phyloP scores from a whole-genome alignment of 352 stramenopile genomes.

The Pythium insidiosum region DNA sequence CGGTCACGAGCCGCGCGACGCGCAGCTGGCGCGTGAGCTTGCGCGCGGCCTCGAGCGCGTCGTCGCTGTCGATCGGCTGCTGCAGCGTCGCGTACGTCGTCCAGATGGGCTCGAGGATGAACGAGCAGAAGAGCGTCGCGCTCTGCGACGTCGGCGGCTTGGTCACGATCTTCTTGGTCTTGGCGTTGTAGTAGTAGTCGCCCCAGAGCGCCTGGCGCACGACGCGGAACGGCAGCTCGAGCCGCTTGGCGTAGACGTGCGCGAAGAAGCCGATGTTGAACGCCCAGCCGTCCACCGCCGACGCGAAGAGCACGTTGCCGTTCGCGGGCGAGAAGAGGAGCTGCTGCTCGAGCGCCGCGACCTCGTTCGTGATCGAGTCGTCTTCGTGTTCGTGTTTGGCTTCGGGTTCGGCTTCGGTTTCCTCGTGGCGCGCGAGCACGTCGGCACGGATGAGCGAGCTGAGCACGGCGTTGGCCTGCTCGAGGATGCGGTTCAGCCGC shows the following conservation, averaged over 20 bases:
- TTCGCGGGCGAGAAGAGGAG: slow-evolving; percentile 80
- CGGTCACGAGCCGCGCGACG: slow-evolving; percentile 53
- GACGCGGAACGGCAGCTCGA: slow-evolving; percentile 48
- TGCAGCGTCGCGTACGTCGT: slow-evolving; percentile 69
- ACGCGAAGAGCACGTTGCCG: slow-evolving; percentile 93
- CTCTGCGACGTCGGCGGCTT: slow-evolving; percentile 64
- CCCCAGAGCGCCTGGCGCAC: slow-evolving; percentile 87
- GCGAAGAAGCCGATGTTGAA: slow-evolving; percentile 86
- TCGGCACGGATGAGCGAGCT: slow-evolving; percentile 79
- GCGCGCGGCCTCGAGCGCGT: slow-evolving; percentile 38
- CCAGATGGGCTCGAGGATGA: slow-evolving; percentile 90
- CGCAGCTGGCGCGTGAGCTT: slow-evolving; percentile 64
- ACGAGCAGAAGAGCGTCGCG: slow-evolving; percentile 89
- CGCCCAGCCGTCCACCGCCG: slow-evolving; percentile 88
- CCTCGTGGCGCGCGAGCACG: slow-evolving; percentile 61
- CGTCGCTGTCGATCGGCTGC: slow-evolving; percentile 32
- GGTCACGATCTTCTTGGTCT: slow-evolving; percentile 86
- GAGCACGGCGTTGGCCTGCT: slow-evolving; percentile 83
- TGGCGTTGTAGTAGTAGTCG: slow-evolving; percentile 87
- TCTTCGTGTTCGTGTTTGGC: slow-evolving; percentile 8
- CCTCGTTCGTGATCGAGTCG: slow-evolving; percentile 53
- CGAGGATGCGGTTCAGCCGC: slow-evolving; percentile 88
- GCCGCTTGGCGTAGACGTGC: slow-evolving; percentile 59
- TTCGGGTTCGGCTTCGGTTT: slow-evolving; percentile 15
- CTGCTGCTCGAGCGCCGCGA: slow-evolving; percentile 53